Conservation (phyloP, 192 early-diverging fungal species). For the Coemansia sp. region DNA sequence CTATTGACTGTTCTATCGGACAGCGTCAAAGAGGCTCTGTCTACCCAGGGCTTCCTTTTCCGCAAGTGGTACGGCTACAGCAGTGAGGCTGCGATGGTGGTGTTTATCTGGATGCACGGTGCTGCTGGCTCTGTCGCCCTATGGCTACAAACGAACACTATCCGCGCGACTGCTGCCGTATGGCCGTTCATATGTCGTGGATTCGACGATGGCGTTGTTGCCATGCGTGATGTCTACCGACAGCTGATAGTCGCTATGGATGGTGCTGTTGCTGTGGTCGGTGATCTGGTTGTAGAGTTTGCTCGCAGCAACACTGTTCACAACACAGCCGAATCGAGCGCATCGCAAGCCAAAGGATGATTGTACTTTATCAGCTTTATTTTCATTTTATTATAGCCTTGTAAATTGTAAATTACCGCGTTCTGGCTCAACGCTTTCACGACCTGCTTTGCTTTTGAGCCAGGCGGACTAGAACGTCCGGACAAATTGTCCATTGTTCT, state of each 20-base stretch:
- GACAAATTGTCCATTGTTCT: too few species aligned
- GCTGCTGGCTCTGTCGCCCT: not conserved
- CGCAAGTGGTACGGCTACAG: not conserved
- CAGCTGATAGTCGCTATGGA: constrained; percentile 31
- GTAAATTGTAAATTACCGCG: too few species aligned
- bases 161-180: not conserved
- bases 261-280: constrained; percentile 19
- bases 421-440: too few species aligned
- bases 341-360: not conserved
- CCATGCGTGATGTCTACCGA: constrained; percentile 30
- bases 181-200: constrained; percentile 27
- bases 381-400: too few species aligned
- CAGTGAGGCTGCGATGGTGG: not conserved
- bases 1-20: not conserved
- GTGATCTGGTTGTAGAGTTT: constrained; percentile 34
- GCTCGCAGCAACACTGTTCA: constrained; percentile 36
- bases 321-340: not conserved
- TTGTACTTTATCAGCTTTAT: too few species aligned
- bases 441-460: too few species aligned
- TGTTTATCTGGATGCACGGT: not conserved
- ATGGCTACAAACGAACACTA: not conserved
- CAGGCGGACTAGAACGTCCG: too few species aligned
- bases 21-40: not conserved
- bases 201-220: constrained; percentile 18
- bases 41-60: not conserved